Percentiles rank a stretch among this genome's conserved stretches.
These are phyloP conservation scores for Skeletonema potamos DNA, from an alignment of 108 stramenopile genomes.

Conservation along the genomic window DNA sequence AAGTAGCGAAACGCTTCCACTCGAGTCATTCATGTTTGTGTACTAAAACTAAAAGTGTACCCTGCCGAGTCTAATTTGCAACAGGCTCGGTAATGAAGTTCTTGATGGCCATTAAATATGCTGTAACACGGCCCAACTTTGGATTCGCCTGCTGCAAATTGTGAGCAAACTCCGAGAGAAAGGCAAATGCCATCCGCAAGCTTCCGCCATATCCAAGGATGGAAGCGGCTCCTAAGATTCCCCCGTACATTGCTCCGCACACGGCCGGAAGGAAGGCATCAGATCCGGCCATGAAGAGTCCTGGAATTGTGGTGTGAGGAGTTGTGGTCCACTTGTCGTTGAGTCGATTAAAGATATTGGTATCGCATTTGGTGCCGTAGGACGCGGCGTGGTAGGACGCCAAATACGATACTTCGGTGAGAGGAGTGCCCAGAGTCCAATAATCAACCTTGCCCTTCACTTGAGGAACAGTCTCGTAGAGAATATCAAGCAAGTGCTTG, in stretches of 20 bases:
- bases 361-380: slow-evolving; percentile 54
- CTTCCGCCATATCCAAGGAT: slow-evolving; percentile 4
- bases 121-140: slow-evolving; percentile 12
- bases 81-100: slow-evolving; percentile 17
- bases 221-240: slow-evolving; percentile 42
- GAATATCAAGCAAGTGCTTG: slow-evolving; percentile 54
- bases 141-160: slow-evolving; percentile 17
- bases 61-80: slow-evolving; percentile 22
- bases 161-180: slow-evolving; percentile 14
- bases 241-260: slow-evolving; percentile 60
- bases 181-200: slow-evolving; percentile 13
- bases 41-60: too few relatives aligned
- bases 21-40: too few relatives aligned
- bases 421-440: slow-evolving; percentile 49
- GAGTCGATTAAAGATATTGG: slow-evolving; percentile 43
- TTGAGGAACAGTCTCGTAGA: slow-evolving; percentile 57
- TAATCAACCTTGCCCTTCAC: slow-evolving; percentile 50
- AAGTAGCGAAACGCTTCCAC: too few relatives aligned
- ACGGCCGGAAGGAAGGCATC: slow-evolving; percentile 59
- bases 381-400: slow-evolving; percentile 41
- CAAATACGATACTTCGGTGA: slow-evolving; percentile 52
- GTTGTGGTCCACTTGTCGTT: slow-evolving; percentile 63
- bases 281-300: slow-evolving; percentile 52
- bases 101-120: slow-evolving; percentile 11
- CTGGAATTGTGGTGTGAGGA: slow-evolving; percentile 45